These are phyloP conservation scores for Sarcomyxa edulis DNA, from an alignment of 768 basidiomycete genomes.

Conservation along the genomic window DNA sequence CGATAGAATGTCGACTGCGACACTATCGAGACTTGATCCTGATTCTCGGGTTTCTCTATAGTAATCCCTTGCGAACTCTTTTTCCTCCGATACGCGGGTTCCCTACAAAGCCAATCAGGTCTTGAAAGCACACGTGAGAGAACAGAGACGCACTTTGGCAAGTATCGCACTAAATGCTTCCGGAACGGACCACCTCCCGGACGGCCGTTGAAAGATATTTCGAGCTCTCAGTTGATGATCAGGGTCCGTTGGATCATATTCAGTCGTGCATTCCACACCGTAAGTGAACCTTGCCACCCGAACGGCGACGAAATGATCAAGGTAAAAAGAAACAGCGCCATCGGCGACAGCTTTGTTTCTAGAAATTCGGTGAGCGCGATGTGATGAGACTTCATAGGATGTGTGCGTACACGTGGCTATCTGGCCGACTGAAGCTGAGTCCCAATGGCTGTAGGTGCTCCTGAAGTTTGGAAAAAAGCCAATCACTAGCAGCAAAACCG, in stretches of 20 bases:
- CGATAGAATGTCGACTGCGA: not conserved
- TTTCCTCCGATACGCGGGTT: constrained; percentile 3
- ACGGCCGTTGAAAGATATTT: not conserved
- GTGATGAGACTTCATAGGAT: too few relatives aligned
- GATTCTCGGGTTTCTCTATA: not conserved
- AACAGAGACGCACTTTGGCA: not conserved
- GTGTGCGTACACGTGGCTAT: constrained; percentile 37
- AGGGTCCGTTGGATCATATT: not conserved
- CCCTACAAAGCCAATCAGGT: constrained; percentile 2
- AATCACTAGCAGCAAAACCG: constrained; percentile 47
- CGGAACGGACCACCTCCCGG: not conserved
- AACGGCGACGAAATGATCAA: constrained; percentile 10
- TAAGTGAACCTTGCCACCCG: constrained; percentile 9
- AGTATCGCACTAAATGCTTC: not conserved
- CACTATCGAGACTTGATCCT: not conserved
- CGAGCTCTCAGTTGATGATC: constrained; percentile 1
- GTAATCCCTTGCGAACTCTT: constrained; percentile 1
- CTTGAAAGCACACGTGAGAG: too few relatives aligned
- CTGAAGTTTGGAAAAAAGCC: constrained; percentile 37
- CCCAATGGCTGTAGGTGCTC: constrained; percentile 25
- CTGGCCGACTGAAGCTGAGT: constrained; percentile 35
- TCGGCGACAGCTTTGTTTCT: constrained; percentile 15
- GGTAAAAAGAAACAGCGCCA: constrained; percentile 13
- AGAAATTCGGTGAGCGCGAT: too few relatives aligned
- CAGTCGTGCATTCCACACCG: constrained; percentile 1